These are phyloP conservation scores for Metschnikowia lachancei DNA, from an alignment of 805 yeast genomes.

Conservation along the genomic window DNA sequence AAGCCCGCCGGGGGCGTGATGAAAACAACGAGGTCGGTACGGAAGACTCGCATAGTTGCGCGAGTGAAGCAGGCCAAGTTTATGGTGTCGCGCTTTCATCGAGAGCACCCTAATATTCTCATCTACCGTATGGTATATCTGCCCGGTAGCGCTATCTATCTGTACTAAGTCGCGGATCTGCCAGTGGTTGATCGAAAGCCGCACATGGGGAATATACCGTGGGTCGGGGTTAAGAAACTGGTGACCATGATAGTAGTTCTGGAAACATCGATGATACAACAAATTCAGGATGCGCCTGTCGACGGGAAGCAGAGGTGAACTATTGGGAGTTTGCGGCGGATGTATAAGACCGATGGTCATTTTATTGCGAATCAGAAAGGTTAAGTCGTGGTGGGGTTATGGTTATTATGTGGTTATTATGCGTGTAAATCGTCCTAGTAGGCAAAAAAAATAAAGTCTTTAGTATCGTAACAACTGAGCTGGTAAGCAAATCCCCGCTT, in stretches of 20 bases:
- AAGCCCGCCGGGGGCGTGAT: conserved; percentile 49
- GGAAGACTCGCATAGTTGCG: conserved; percentile 36
- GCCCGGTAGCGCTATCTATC: conserved; percentile 42
- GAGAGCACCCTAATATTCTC: conserved; percentile 41
- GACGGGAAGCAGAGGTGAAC: conserved; percentile 1
- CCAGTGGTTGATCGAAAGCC: conserved; percentile 57
- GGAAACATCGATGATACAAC: conserved; percentile 33
- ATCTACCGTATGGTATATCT: conserved; percentile 57
- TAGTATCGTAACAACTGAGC: too few relatives aligned
- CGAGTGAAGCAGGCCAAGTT: conserved; percentile 7
- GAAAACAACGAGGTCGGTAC: conserved; percentile 70
- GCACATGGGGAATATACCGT: conserved; percentile 30
- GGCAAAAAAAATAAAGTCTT: too few relatives aligned
- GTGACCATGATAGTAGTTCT: conserved; percentile 42
- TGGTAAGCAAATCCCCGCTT: too few relatives aligned
- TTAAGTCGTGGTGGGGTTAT: too few relatives aligned
- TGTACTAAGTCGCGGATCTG: conserved; percentile 75
- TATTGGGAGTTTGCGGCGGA: conserved; percentile 2
- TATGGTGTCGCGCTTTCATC: neutral
- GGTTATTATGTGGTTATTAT: too few relatives aligned
- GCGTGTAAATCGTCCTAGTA: too few relatives aligned
- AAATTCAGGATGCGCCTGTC: conserved; percentile 6
- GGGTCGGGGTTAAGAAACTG: conserved; percentile 38
- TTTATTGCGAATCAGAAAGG: neutral
- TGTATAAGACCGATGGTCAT: conserved; percentile 6